Base-by-base conservation (phyloP, 1,139 yeast species). In the Blastobotrys capitulatus region DNA sequence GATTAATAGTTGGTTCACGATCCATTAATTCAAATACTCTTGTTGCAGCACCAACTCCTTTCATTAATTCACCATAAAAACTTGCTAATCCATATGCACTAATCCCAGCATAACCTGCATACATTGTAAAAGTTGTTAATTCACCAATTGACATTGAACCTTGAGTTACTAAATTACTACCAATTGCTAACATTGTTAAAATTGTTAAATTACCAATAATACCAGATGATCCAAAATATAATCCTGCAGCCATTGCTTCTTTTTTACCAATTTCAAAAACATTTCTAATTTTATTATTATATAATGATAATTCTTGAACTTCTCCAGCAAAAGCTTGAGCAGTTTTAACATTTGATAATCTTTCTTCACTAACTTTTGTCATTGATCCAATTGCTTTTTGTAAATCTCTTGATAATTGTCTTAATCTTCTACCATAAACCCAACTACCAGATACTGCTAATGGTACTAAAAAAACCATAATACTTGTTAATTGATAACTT, bases 31-130 rank as follows among this genome's bases (percentile, higher is more conserved):
- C 97, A 70, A 92, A 92, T 48, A 92, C 72, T 55, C 98, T 76
- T 49, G 95, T 86, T 0, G 97, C 94, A 0, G 97, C 97, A 53
- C 98, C 98, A 7, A 90, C 84, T 44, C 97, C 97, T 70, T 90
- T 92, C 95, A 92, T 90, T 52, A 90, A 71, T 63, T 92, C 97
- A 1, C 96, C 84, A 62, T 89, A 90, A 64, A 90, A 90, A 53
- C 85, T 84, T 0, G 96, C 92, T 39, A 92, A 68, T 1, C 97
- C 97, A 65, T 86, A 86, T 34, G 90, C 86, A 0, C 97, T 86
- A 48, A 83, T 76, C 3, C 97, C 97, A 1, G 97, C 87, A 63
- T 87, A 90, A 38, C 89, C 90, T 0, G 96, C 92, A 67, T 90
- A 90, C 78, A 92, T 80, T 83, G 90, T 84, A 66, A 87, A 90